Conservation (phyloP, 2,329 filamentous ascomycete species). For the Domatiomyces globalis region DNA sequence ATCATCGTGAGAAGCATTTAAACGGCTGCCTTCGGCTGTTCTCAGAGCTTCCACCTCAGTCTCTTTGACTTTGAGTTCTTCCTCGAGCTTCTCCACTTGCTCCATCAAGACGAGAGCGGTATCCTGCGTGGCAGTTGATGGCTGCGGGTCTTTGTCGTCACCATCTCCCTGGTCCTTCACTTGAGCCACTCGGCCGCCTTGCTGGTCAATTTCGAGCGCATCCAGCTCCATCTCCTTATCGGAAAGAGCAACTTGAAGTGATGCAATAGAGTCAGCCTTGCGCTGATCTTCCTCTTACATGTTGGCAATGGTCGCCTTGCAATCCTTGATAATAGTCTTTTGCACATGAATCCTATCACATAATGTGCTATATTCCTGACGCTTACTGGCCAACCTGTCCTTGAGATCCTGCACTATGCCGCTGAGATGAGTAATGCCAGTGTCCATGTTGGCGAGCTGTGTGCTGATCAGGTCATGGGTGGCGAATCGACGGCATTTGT, state of each 20-base stretch:
- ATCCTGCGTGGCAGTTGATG: too few species aligned
- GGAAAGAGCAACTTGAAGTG: background rate
- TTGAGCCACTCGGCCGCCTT: background rate
- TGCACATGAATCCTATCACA: background rate
- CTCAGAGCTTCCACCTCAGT: background rate
- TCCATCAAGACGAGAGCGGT: background rate
- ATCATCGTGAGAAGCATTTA: background rate
- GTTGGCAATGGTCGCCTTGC: background rate
- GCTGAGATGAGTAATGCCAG: background rate
- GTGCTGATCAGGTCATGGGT: background rate
- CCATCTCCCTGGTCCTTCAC: background rate
- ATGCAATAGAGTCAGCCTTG: background rate
- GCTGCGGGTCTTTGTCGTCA: background rate
- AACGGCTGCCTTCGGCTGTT: background rate
- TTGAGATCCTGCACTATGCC: background rate
- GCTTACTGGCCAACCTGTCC: background rate
- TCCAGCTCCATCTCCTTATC: background rate
- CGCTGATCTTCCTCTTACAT: background rate
- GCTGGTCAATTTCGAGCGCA: background rate
- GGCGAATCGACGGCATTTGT: background rate
- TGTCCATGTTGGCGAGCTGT: background rate
- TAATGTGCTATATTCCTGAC: slow-evolving; percentile 3
- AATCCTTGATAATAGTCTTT: background rate
- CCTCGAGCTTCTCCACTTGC: background rate
- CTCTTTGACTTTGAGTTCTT: background rate